phyloP scores from a whole-genome alignment of 371 early-diverging fungal genomes.

The Mortierella sp. region DNA sequence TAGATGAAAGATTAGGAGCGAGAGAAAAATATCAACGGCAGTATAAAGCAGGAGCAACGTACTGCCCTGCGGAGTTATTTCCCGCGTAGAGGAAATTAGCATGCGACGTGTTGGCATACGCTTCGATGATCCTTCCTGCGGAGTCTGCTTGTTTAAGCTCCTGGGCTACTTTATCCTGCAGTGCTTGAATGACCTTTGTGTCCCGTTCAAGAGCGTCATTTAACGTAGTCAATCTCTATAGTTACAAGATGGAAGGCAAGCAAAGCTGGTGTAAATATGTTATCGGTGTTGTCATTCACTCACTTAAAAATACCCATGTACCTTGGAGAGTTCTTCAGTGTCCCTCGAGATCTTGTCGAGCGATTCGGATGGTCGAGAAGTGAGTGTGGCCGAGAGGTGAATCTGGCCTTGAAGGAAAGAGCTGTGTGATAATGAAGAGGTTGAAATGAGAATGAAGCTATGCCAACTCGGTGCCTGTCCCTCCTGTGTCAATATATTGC shows the following conservation, averaged over 20 bases:
- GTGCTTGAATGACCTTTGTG: slow-evolving; percentile 34
- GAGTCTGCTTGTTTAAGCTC: slow-evolving; percentile 52
- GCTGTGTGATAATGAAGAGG: slow-evolving; percentile 2
- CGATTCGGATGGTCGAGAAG: slow-evolving; percentile 39
- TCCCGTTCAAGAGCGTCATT: slow-evolving; percentile 49
- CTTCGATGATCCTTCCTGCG: slow-evolving; percentile 52
- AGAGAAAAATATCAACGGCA: background rate
- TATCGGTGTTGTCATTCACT: background rate
- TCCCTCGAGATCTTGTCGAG: slow-evolving; percentile 49
- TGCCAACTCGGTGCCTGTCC: no score
- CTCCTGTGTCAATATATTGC: background rate
- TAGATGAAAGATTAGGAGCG: background rate
- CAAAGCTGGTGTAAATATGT: background rate
- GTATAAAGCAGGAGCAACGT: background rate
- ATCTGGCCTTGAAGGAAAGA: slow-evolving; percentile 42
- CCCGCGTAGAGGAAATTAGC: slow-evolving; percentile 50
- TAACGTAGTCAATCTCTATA: slow-evolving; percentile 37
- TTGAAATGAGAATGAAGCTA: background rate
- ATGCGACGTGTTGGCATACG: slow-evolving; percentile 40
- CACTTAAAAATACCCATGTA: background rate
- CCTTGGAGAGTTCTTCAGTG: slow-evolving; percentile 42
- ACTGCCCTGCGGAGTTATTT: slow-evolving; percentile 49
- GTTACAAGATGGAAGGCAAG: background rate
- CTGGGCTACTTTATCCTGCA: slow-evolving; percentile 41
- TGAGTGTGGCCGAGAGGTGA: slow-evolving; percentile 36